Base-by-base conservation (phyloP, 495 filamentous ascomycete species). In the Cercophora sp. region DNA sequence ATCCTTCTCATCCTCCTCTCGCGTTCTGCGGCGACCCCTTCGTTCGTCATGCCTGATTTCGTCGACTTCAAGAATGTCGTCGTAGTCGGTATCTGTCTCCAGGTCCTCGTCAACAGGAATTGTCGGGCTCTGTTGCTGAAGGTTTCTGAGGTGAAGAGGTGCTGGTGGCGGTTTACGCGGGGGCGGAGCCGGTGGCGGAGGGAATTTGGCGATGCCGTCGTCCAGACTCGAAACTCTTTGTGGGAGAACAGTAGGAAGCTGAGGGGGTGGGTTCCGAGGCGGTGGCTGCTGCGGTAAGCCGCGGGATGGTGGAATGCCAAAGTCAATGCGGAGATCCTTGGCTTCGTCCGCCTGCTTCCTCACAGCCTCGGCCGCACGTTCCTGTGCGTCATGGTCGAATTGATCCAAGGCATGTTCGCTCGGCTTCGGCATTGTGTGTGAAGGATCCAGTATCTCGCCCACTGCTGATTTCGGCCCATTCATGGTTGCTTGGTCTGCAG, bases 1-100 rank as follows among this genome's bases (percentile, higher is more conserved):
- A 42, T 90, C 81, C 48, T 76, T 74, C 54, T 96, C 91, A 61
- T 96, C 91, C 45, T 93, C 90, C 63, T 91, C 89, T 52, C 91
- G 80, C 0, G 91, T 96, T 58, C 85, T 89, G 57, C 89, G 77
- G 27, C 91, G 78, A n/a, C 91, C 91, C 39, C 91, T 78, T 25
- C 84, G 83, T 0, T 78, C 70, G n/a, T 65, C 60, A 1, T 20
- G 44, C 5, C 75, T 69, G 27, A 82, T 66, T 52, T 86, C 85
- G 35, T 86, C 82, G 13, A 80, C 81, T 45, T 87, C 81, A 4
- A 85, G 63, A 13, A 84, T 77, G 59, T 91, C 87, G 49, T 91
- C 89, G 57, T 93, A 92, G 53, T 96, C 91, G 1, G 89, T 92
- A 37, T 85, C 87, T 0, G 85, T 88, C 35, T 86, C 76, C 6